Evolutionary conservation across 106 monocot genomes (phyloP).

Genomic region (Narthecium ossifragum): DNA sequence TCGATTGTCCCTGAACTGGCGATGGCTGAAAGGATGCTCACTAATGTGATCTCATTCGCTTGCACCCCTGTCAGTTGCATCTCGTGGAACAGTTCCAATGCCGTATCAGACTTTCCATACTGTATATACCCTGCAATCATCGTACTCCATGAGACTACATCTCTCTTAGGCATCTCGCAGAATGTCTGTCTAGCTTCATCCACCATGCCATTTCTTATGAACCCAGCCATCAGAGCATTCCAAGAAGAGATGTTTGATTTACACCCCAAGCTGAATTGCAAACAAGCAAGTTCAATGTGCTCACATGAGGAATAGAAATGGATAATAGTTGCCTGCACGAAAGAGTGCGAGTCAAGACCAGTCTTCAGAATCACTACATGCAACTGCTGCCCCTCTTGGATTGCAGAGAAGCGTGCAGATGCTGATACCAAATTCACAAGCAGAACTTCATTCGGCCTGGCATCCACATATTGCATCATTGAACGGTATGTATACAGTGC

Average conservation of each 20-base stretch:
- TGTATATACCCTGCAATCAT: slow-evolving; percentile 60
- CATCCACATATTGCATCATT: slow-evolving; percentile 24
- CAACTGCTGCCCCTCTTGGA: slow-evolving; percentile 52
- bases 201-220: slow-evolving; percentile 27
- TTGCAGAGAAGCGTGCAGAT: slow-evolving; percentile 27
- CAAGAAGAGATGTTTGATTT: slow-evolving; percentile 42
- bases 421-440: slow-evolving; percentile 53
- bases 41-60: slow-evolving; percentile 61
- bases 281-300: slow-evolving; percentile 28
- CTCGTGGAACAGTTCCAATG: slow-evolving; percentile 36
- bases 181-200: slow-evolving; percentile 39
- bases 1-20: slow-evolving; percentile 44
- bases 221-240: slow-evolving; percentile 60
- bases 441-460: slow-evolving; percentile 55
- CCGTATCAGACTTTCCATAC: slow-evolving; percentile 12
- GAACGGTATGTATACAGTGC: slow-evolving; percentile 31
- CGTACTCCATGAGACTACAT: slow-evolving; percentile 70
- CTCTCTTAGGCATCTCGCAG: slow-evolving; percentile 48
- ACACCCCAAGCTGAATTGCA: slow-evolving; percentile 31
- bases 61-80: slow-evolving; percentile 27
- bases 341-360: slow-evolving; percentile 41
- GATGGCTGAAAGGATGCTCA: slow-evolving; percentile 43
- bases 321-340: slow-evolving; percentile 56
- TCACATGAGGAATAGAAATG: slow-evolving; percentile 50
- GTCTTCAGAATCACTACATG: slow-evolving; percentile 40